Evolutionary conservation across 495 filamentous ascomycete species (phyloP), one percentile per base, ranked within the genome.

Genomic region (Thermothielavioides terrestris): DNA sequence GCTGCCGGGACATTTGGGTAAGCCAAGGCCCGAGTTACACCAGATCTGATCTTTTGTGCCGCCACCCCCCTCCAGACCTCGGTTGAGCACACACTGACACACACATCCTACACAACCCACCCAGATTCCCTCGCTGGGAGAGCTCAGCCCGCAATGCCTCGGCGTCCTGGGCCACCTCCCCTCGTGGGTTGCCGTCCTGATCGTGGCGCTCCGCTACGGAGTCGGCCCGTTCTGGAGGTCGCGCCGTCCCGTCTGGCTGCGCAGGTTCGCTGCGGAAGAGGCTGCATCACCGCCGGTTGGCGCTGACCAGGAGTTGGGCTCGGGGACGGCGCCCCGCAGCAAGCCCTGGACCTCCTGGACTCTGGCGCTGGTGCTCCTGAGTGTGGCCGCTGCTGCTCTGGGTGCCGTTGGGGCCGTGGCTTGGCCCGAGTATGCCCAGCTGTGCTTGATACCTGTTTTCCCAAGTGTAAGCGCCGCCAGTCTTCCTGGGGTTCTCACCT

Each of bases 391-490:
- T 11, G 47, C 34, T 18, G 8, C 30, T 15, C 5, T 54, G 14
- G 58, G 58, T 23, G 32, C 39, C 30, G 10, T 43, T 17, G 52
- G 45, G 12, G 53, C 44, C 9, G 26, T 54, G 22, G 31, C 52
- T 8, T 61, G 49, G 46, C 47, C 35, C n/a, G 43, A 27, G 5
- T 15, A 43, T 17, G 39, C 47, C 4, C 41, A 48, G 37, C n/a
- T 54, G 26, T 56, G 22, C 14, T 35, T 59, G 40, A 49, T 46
- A 4, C 57, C 56, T 8, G 50, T 62, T 6, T 14, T 60, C 15
- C 63, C 63, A 31, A 45, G 43, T 42, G 63, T 66, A 46, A 58
- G n/a, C n/a, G n/a, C n/a, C n/a, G n/a, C n/a, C n/a, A n/a, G 61
- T 48, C 17, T 0, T 6, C 22, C n/a, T n/a, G n/a, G n/a, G n/a